Percentiles rank a stretch among this genome's conserved stretches.
These are phyloP conservation scores for Cucurbitaria berberidis DNA, from an alignment of 2,329 filamentous ascomycete species.

Conservation along the genomic window DNA sequence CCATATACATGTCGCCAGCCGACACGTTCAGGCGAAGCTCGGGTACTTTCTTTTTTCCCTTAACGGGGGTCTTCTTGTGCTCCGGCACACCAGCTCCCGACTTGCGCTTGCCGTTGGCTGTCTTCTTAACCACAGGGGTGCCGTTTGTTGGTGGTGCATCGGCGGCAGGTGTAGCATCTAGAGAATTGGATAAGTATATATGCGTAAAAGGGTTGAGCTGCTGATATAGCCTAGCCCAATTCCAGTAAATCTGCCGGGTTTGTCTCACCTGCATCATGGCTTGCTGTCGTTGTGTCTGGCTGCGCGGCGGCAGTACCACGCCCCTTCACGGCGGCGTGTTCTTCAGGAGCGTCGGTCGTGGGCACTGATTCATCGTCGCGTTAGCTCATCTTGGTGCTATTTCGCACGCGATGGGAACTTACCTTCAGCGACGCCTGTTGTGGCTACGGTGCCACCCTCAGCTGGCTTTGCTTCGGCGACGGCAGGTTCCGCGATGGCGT, in stretches of 20 bases:
- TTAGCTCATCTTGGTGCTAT: slow-evolving; percentile 21
- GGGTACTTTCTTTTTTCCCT: slow-evolving; percentile 80
- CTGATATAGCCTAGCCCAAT: slow-evolving; percentile 2
- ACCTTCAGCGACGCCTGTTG: slow-evolving; percentile 40
- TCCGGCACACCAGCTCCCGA: slow-evolving; percentile 69
- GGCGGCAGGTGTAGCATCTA: slow-evolving; percentile 46
- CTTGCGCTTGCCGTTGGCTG: slow-evolving; percentile 65
- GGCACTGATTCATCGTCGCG: slow-evolving; percentile 25
- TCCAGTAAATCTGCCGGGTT: neutral
- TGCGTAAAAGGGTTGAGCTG: neutral
- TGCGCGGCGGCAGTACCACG: slow-evolving; percentile 36
- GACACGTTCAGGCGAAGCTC: slow-evolving; percentile 74
- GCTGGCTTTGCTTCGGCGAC: slow-evolving; percentile 38
- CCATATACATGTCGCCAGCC: slow-evolving; percentile 90
- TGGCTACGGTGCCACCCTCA: slow-evolving; percentile 37
- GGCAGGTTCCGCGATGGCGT: slow-evolving; percentile 34
- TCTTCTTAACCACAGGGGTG: slow-evolving; percentile 52
- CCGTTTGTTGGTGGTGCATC: slow-evolving; percentile 55
- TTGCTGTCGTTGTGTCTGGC: slow-evolving; percentile 24
- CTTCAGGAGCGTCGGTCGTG: slow-evolving; percentile 24
- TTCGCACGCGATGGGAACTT: slow-evolving; percentile 13
- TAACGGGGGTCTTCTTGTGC: slow-evolving; percentile 71
- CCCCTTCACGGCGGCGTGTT: slow-evolving; percentile 22
- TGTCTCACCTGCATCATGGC: slow-evolving; percentile 35
- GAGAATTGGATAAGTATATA: slow-evolving; percentile 21